phyloP scores from a whole-genome alignment of 345 rosid genomes.

The Salix exigua region DNA sequence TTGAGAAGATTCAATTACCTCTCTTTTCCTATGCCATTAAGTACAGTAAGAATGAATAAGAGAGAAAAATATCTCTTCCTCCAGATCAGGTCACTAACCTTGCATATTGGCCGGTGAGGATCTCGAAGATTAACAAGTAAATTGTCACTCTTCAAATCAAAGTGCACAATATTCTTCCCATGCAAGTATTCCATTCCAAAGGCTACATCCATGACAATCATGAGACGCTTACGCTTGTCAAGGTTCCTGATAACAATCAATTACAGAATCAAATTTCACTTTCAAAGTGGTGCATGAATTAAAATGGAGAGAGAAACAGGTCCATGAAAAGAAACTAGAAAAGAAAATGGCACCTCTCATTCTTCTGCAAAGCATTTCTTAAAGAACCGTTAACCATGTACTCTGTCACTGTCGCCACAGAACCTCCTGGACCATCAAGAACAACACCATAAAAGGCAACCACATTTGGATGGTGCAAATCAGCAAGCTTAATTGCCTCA shows the following conservation, averaged over 20 bases:
- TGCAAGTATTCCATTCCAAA: slow-evolving; percentile 77
- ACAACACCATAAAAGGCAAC: slow-evolving; percentile 75
- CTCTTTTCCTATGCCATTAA: neutral
- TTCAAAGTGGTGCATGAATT: too few species aligned
- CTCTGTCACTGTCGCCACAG: slow-evolving; percentile 74
- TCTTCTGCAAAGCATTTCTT: slow-evolving; percentile 57
- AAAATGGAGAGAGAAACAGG: neutral
- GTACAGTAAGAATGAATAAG: neutral
- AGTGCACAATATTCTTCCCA: slow-evolving; percentile 65
- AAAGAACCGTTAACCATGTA: slow-evolving; percentile 71
- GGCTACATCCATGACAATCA: slow-evolving; percentile 72
- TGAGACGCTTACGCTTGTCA: slow-evolving; percentile 54
- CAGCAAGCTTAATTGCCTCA: slow-evolving; percentile 71
- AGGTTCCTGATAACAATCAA: slow-evolving; percentile 36
- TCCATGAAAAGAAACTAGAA: neutral
- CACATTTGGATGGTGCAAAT: slow-evolving; percentile 81
- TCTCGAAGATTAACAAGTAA: slow-evolving; percentile 70
- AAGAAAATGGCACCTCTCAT: slow-evolving; percentile 39
- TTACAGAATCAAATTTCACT: neutral
- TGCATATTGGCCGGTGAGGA: slow-evolving; percentile 67
- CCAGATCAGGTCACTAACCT: slow-evolving; percentile 37
- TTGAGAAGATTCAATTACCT: neutral
- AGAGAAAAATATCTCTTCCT: neutral
- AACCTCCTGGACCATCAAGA: slow-evolving; percentile 66
- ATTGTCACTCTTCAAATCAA: slow-evolving; percentile 73